phyloP scores from a whole-genome alignment of 768 basidiomycete genomes.

The Lentinula sp. region DNA sequence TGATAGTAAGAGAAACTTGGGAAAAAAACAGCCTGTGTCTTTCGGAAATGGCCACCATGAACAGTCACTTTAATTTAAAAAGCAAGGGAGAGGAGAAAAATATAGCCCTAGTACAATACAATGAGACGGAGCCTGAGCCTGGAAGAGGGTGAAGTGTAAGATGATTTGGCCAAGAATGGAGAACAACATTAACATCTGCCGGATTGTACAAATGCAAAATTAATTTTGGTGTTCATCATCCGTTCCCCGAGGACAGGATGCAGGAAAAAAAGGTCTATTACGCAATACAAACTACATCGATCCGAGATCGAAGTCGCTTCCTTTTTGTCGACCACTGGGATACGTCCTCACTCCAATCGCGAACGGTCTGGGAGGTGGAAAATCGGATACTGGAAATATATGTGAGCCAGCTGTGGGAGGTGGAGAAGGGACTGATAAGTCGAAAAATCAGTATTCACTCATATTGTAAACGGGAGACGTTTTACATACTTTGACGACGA shows the following conservation, averaged over 20 bases:
- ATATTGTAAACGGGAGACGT: not conserved
- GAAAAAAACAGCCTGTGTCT: no score
- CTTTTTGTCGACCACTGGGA: constrained; percentile 55
- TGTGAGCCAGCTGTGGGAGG: constrained; percentile 63
- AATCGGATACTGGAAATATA: constrained; percentile 70
- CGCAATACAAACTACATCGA: constrained; percentile 19
- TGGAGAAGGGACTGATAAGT: constrained; percentile 41
- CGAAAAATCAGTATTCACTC: constrained; percentile 14
- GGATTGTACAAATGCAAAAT: not conserved
- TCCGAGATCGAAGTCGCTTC: constrained; percentile 64
- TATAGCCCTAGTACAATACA: no score
- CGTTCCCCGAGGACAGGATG: not conserved
- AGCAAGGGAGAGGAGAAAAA: no score
- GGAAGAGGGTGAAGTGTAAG: no score
- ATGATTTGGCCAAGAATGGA: no score
- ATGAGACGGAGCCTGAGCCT: no score
- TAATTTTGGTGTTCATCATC: not conserved
- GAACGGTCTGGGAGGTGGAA: constrained; percentile 74
- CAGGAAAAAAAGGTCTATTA: not conserved
- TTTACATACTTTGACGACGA: constrained; percentile 44
- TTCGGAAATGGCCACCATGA: no score
- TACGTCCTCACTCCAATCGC: constrained; percentile 45
- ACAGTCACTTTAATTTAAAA: no score
- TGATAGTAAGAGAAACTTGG: no score
- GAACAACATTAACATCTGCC: no score